Conservation (phyloP, 2,329 filamentous ascomycete species). For the Fusarium scirpi region DNA sequence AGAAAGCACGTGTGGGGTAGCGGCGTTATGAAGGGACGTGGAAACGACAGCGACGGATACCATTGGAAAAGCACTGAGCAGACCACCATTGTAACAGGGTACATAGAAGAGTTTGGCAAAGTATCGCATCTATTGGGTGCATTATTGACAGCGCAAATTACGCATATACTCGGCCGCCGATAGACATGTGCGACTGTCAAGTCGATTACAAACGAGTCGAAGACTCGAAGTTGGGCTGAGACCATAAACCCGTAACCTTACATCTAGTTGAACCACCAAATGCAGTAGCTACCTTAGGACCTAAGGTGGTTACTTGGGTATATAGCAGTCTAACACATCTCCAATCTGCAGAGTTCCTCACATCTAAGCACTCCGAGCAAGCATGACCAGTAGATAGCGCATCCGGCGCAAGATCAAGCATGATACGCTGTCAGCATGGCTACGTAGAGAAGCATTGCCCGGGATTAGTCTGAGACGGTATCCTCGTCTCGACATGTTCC, state of each 20-base stretch:
- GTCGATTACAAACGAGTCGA: background rate
- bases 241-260: background rate
- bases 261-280: no score
- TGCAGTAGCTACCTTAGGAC: no score
- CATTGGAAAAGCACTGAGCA: slow-evolving; percentile 13
- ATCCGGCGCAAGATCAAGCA: slow-evolving; percentile 1
- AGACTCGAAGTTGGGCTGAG: background rate
- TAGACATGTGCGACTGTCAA: background rate
- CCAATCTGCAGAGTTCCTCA: background rate
- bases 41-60: background rate
- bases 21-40: slow-evolving; percentile 12
- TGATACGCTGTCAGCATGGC: slow-evolving; percentile 25
- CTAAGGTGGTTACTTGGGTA: no score
- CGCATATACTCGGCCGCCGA: background rate
- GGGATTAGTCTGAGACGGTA: background rate
- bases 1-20: slow-evolving; percentile 2
- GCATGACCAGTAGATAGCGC: slow-evolving; percentile 15
- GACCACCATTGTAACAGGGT: slow-evolving; percentile 10
- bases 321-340: no score
- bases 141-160: background rate
- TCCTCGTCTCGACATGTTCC: background rate
- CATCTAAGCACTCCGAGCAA: background rate
- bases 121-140: background rate
- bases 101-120: background rate
- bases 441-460: background rate